These are phyloP conservation scores for Tilletiaria anomala DNA, from an alignment of 1,284 basidiomycete genomes.

Conservation along the genomic window DNA sequence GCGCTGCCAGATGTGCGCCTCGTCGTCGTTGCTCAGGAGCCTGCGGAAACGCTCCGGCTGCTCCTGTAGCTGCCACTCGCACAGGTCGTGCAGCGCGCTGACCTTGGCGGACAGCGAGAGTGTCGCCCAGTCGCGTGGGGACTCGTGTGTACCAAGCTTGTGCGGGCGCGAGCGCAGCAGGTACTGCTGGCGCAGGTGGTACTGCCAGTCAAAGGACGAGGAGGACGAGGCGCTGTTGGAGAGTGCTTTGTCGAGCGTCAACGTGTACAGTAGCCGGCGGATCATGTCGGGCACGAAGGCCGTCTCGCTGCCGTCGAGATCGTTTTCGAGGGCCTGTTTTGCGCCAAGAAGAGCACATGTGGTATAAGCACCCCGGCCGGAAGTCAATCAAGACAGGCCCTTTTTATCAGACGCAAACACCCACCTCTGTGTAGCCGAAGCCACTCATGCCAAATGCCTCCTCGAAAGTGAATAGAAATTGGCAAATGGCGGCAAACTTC, in stretches of 20 bases:
- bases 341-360: too few species aligned
- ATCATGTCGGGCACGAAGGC: slow-evolving; percentile 42
- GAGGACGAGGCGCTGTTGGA: neutral
- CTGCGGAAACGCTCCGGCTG: slow-evolving; percentile 45
- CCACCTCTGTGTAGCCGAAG: slow-evolving; percentile 25
- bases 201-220: slow-evolving; percentile 13
- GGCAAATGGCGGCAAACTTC: slow-evolving; percentile 37
- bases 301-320: slow-evolving; percentile 43
- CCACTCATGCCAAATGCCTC: slow-evolving; percentile 34
- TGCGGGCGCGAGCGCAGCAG: slow-evolving; percentile 1
- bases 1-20: slow-evolving; percentile 44
- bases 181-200: slow-evolving; percentile 16
- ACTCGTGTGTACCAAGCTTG: neutral
- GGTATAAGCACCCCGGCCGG: too few species aligned
- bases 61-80: slow-evolving; percentile 47
- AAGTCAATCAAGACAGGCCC: too few species aligned
- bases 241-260: slow-evolving; percentile 47
- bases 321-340: slow-evolving; percentile 42
- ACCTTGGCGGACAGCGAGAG: slow-evolving; percentile 33
- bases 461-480: slow-evolving; percentile 37
- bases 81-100: slow-evolving; percentile 26
- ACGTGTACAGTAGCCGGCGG: slow-evolving; percentile 43
- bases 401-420: slow-evolving; percentile 1
- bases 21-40: slow-evolving; percentile 44
- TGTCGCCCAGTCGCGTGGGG: too few species aligned